These are phyloP conservation scores for Heliamphora exappendiculata DNA, from an alignment of 148 eudicot genomes.

Conservation along the genomic window DNA sequence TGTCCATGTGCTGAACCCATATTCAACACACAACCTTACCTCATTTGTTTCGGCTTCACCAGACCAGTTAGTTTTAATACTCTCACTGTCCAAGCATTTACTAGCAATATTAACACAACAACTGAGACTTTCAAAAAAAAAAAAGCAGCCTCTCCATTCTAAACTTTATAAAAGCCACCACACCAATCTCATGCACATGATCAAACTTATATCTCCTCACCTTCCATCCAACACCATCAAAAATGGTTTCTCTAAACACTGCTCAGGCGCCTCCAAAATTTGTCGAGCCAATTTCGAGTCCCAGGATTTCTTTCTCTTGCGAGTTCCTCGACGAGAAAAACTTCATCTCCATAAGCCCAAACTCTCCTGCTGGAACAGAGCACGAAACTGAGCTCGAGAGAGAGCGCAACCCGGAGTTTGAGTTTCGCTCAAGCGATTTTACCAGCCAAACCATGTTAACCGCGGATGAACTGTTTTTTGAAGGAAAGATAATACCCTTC, in stretches of 20 bases:
- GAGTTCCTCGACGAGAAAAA: constrained; percentile 60
- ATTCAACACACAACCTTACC: constrained; percentile 34
- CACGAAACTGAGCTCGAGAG: constrained; percentile 18
- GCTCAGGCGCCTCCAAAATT: constrained; percentile 21
- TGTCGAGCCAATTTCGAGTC: constrained; percentile 29
- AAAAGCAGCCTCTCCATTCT: neutral
- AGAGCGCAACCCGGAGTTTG: constrained; percentile 38
- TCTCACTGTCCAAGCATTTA: constrained; percentile 31
- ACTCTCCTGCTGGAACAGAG: constrained; percentile 27
- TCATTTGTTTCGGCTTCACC: constrained; percentile 50
- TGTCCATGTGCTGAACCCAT: constrained; percentile 76
- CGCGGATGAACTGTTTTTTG: constrained; percentile 74
- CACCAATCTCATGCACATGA: constrained; percentile 18
- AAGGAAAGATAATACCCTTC: constrained; percentile 71
- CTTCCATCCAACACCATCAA: neutral
- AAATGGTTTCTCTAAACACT: constrained; percentile 60
- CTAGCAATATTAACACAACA: neutral
- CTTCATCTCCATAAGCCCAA: constrained; percentile 64
- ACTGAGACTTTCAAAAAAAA: neutral
- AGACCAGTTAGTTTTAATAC: constrained; percentile 40
- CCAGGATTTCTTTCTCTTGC: constrained; percentile 73
- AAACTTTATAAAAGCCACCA: constrained; percentile 15
- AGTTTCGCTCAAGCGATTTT: constrained; percentile 49
- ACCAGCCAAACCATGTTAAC: constrained; percentile 41
- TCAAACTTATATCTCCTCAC: constrained; percentile 3